phyloP scores from a whole-genome alignment of 2,329 filamentous ascomycete species.

The Aureobasidium leucospermi region DNA sequence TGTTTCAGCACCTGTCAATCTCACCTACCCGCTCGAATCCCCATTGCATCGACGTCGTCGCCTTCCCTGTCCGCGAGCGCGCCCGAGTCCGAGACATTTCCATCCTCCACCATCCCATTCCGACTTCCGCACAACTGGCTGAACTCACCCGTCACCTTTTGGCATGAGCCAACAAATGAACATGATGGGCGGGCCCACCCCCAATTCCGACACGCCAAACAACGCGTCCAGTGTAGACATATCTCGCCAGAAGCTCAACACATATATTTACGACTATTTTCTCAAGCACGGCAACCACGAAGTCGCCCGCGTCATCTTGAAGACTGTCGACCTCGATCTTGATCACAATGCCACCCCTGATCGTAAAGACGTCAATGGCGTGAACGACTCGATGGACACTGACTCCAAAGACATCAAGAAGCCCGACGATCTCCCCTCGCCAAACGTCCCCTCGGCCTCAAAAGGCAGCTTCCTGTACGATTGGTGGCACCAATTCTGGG shows the following conservation, averaged over 20 bases:
- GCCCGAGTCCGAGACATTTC: conserved; percentile 9
- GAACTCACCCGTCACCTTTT: not conserved
- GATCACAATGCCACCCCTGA: conserved; percentile 53
- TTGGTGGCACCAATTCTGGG: conserved; percentile 98
- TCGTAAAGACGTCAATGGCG: conserved; percentile 55
- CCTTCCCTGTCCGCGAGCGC: not conserved
- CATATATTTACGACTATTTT: conserved; percentile 89
- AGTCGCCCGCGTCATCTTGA: conserved; percentile 67
- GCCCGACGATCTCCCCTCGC: conserved; percentile 71
- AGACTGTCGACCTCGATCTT: conserved; percentile 34
- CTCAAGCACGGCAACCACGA: conserved; percentile 78
- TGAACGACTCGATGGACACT: conserved; percentile 67
- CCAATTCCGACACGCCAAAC: conserved; percentile 17
- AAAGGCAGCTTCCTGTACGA: conserved; percentile 87
- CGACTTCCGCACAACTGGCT: conserved; percentile 15
- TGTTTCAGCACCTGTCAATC: not conserved
- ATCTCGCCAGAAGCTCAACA: conserved; percentile 59
- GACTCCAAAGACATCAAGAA: conserved; percentile 73
- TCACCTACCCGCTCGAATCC: not conserved
- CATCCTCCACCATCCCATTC: not conserved
- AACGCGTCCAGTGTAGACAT: conserved; percentile 17
- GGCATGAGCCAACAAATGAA: conserved; percentile 53
- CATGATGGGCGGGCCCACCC: conserved; percentile 44
- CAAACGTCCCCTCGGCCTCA: conserved; percentile 57
- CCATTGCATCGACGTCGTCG: not conserved